A percentile compares a stretch with the other conserved stretches of the same genome.
These are phyloP conservation scores for Didymella glomerata DNA, from an alignment of 2,329 filamentous ascomycete genomes.

Conservation along the genomic window DNA sequence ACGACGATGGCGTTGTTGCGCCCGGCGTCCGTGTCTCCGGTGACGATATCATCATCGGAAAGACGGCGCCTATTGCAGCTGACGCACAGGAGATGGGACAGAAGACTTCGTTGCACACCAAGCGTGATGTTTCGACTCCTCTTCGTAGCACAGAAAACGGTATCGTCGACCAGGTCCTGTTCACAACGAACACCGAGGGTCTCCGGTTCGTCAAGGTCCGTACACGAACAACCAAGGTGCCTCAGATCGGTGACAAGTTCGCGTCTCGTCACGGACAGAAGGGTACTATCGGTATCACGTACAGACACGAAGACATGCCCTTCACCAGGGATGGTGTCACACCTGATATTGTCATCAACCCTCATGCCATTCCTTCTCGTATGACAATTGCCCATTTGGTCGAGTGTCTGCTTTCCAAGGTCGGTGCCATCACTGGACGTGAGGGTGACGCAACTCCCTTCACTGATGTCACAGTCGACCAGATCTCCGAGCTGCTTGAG, in stretches of 20 bases:
- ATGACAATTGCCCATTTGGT: slow-evolving; percentile 99
- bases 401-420: slow-evolving; percentile 96
- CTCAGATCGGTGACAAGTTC: slow-evolving; percentile 99
- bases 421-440: slow-evolving; percentile 89
- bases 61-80: slow-evolving; percentile 92
- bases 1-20: slow-evolving; percentile 93
- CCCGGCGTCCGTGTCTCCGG: slow-evolving; percentile 94
- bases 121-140: slow-evolving; percentile 94
- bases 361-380: slow-evolving; percentile 98
- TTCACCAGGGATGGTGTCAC: slow-evolving; percentile 91
- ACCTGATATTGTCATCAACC: slow-evolving; percentile 98
- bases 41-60: slow-evolving; percentile 98
- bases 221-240: slow-evolving; percentile 95
- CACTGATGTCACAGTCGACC: slow-evolving; percentile 95
- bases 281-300: slow-evolving; percentile 98
- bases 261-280: slow-evolving; percentile 99
- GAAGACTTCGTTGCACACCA: slow-evolving; percentile 86
- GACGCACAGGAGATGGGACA: slow-evolving; percentile 95
- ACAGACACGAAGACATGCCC: slow-evolving; percentile 97
- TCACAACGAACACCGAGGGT: slow-evolving; percentile 94
- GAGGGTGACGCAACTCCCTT: slow-evolving; percentile 98
- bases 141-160: slow-evolving; percentile 95
- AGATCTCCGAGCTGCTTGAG: slow-evolving; percentile 83
- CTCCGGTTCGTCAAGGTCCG: slow-evolving; percentile 97
- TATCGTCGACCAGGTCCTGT: slow-evolving; percentile 90